A percentile compares a stretch with the other conserved stretches of the same genome.
phyloP scores from a whole-genome alignment of 2,329 filamentous ascomycete species.

The Phyllosticta citrichinensis region DNA sequence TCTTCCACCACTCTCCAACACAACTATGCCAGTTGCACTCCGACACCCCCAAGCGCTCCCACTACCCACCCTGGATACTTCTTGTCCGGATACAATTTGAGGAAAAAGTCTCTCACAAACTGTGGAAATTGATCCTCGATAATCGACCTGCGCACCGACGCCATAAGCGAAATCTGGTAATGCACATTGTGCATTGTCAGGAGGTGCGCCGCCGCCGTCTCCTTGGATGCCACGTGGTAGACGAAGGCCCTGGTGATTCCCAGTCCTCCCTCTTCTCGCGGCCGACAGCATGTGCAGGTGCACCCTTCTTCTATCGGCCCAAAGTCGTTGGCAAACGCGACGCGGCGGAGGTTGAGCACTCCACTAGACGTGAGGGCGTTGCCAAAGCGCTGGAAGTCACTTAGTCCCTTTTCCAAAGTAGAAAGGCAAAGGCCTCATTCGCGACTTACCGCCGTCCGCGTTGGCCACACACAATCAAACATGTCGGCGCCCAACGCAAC shows the following conservation, averaged over 20 bases:
- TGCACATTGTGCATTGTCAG: conserved; percentile 94
- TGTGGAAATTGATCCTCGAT: conserved; percentile 70
- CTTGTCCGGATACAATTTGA: conserved; percentile 56
- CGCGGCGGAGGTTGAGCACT: conserved; percentile 74
- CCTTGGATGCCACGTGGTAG: conserved; percentile 84
- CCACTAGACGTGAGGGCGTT: conserved; percentile 79
- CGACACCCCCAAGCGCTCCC: conserved; percentile 65
- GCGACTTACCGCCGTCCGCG: conserved; percentile 63
- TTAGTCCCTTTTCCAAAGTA: not conserved
- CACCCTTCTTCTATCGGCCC: conserved; percentile 74
- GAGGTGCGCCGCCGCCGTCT: conserved; percentile 79
- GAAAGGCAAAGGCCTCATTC: not conserved
- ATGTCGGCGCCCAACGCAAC: conserved; percentile 93
- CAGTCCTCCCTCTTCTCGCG: conserved; percentile 56
- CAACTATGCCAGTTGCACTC: conserved; percentile 50
- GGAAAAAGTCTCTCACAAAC: conserved; percentile 73
- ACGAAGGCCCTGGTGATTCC: conserved; percentile 83
- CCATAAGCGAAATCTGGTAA: conserved; percentile 82
- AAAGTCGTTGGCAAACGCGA: conserved; percentile 69
- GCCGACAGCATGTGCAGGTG: conserved; percentile 66
- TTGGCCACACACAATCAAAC: conserved; percentile 99
- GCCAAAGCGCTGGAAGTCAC: conserved; percentile 59
- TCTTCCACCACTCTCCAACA: not conserved
- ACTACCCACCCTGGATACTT: conserved; percentile 79
- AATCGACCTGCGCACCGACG: conserved; percentile 62